These are phyloP conservation scores for Beauveria australis DNA, from an alignment of 2,329 filamentous ascomycete species.

Conservation along the genomic window DNA sequence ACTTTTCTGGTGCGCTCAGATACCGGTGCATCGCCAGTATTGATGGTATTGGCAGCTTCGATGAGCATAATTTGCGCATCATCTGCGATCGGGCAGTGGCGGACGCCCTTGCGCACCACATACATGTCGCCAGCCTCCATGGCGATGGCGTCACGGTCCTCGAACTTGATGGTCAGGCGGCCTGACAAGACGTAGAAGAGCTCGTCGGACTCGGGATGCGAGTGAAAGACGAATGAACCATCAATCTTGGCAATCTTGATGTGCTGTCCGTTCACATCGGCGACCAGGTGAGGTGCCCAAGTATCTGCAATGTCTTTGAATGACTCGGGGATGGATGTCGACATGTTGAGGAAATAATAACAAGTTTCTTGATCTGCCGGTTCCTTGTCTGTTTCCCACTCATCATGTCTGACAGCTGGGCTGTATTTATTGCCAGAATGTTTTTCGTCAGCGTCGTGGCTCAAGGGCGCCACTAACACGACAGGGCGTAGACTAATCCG, in stretches of 20 bases:
- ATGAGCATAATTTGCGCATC: conserved; percentile 30
- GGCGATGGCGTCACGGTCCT: conserved; percentile 19
- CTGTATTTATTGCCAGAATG: background rate
- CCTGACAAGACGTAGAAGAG: conserved; percentile 31
- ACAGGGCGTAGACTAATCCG: background rate
- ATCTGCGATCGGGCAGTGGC: conserved; percentile 28
- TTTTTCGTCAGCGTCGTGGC: background rate
- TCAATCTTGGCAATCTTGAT: conserved; percentile 32
- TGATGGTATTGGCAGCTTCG: conserved; percentile 25
- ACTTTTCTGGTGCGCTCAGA: conserved; percentile 19
- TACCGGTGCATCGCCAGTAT: conserved; percentile 20
- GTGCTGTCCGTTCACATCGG: conserved; percentile 28
- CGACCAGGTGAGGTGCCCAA: conserved; percentile 25
- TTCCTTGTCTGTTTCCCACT: background rate
- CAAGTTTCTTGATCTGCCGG: background rate
- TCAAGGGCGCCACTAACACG: background rate
- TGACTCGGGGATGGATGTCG: conserved; percentile 18
- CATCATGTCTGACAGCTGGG: background rate
- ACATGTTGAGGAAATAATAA: background rate
- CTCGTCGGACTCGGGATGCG: conserved; percentile 32
- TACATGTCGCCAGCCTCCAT: conserved; percentile 26
- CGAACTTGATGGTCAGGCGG: conserved; percentile 25
- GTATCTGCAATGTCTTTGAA: conserved; percentile 21
- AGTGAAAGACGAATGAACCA: conserved; percentile 32
- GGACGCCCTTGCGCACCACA: conserved; percentile 27